Percentiles rank a stretch among this genome's conserved stretches.
Conservation (phyloP, 2,329 filamentous ascomycete species). For the Berkeleyomyces rouxiae region DNA sequence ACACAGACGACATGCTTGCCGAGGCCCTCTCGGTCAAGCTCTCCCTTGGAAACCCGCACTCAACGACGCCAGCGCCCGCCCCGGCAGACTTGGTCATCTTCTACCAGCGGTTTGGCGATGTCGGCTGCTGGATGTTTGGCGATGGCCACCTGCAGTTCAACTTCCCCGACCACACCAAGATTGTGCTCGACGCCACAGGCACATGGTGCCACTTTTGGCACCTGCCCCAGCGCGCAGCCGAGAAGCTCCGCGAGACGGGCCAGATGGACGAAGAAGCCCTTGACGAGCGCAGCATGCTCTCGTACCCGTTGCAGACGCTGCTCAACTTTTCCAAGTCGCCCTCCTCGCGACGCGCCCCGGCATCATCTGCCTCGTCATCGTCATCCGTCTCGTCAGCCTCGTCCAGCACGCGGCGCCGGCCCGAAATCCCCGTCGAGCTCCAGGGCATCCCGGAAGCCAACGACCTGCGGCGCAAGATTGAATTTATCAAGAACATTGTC, state of each 20-base stretch:
- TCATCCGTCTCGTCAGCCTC: constrained; percentile 23
- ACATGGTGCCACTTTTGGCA: constrained; percentile 64
- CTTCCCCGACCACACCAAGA: constrained; percentile 76
- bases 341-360: constrained; percentile 19
- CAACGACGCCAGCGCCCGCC: constrained; percentile 17
- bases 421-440: constrained; percentile 42
- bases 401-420: constrained; percentile 35
- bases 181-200: constrained; percentile 60
- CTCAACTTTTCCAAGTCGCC: constrained; percentile 47
- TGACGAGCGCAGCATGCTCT: constrained; percentile 52
- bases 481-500: constrained; percentile 52
- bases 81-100: constrained; percentile 52
- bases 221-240: constrained; percentile 52
- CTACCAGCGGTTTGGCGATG: constrained; percentile 66
- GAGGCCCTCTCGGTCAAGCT: constrained; percentile 7
- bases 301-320: constrained; percentile 55
- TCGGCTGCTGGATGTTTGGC: constrained; percentile 66
- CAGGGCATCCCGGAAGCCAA: constrained; percentile 55
- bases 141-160: constrained; percentile 72
- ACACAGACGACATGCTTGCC: constrained; percentile 8
- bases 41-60: constrained; percentile 2
- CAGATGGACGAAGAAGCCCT: constrained; percentile 55
- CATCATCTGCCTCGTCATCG: neutral
- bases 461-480: constrained; percentile 55
- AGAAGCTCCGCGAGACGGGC: constrained; percentile 45